phyloP scores from a whole-genome alignment of 2,329 filamentous ascomycete species.

The Alternaria tenuissima region DNA sequence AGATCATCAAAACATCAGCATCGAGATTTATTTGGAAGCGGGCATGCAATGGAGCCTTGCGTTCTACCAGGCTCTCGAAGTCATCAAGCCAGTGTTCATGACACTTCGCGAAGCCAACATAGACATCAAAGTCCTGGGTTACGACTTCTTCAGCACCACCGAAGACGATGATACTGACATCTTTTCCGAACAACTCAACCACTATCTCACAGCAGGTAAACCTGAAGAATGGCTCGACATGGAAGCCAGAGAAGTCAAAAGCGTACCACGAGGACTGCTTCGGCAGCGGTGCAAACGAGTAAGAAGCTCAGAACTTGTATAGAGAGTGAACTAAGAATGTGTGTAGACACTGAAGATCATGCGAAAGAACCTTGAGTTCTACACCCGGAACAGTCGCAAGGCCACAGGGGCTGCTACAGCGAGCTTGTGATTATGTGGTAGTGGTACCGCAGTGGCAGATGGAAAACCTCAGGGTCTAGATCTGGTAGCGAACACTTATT shows the following conservation, averaged over 20 bases:
- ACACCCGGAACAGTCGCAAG: neutral
- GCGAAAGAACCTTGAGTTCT: constrained; percentile 11
- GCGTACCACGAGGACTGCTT: neutral
- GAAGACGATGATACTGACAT: neutral
- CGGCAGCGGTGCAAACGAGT: constrained; percentile 8
- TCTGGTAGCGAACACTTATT: neutral
- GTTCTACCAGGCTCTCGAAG: constrained; percentile 12
- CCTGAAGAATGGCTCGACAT: constrained; percentile 17
- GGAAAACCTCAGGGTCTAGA: neutral
- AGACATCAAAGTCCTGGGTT: constrained; percentile 12
- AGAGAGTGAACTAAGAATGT: neutral
- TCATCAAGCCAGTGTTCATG: constrained; percentile 7
- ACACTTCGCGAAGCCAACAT: constrained; percentile 4
- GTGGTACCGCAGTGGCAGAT: neutral
- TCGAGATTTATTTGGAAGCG: constrained; percentile 8
- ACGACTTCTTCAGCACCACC: constrained; percentile 15
- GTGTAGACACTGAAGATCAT: constrained; percentile 9
- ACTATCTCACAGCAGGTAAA: constrained; percentile 11
- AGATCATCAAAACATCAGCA: neutral
- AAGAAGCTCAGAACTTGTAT: neutral
- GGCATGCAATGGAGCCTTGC: constrained; percentile 3
- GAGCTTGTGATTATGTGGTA: neutral
- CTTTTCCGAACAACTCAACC: constrained; percentile 16
- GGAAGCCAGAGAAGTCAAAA: constrained; percentile 13
- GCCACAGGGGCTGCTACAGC: neutral